Evolutionary conservation across 345 rosid genomes (phyloP).

Genomic region (Passiflora organensis): DNA sequence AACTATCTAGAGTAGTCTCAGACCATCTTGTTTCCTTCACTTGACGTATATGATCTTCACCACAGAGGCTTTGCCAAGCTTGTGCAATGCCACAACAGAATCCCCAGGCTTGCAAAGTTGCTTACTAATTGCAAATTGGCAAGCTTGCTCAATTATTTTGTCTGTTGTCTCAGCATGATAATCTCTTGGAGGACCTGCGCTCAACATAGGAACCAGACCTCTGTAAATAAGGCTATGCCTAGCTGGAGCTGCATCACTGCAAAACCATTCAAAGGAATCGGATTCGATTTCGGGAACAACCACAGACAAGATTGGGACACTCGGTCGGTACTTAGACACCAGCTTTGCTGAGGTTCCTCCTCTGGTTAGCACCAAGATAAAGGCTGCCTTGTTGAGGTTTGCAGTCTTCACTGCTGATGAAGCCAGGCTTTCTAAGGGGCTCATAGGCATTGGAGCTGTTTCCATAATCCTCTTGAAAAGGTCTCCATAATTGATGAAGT

Average conservation of each 20-base stretch:
- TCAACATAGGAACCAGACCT: slow-evolving; percentile 27
- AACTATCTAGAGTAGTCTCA: slow-evolving; percentile 1
- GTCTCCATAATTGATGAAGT: slow-evolving; percentile 22
- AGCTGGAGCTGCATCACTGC: slow-evolving; percentile 33
- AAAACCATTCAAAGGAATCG: slow-evolving; percentile 26
- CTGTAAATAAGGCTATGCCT: slow-evolving; percentile 33
- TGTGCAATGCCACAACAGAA: slow-evolving; percentile 24
- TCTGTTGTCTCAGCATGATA: slow-evolving; percentile 24
- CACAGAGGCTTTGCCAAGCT: background rate
- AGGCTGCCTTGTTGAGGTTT: slow-evolving; percentile 18
- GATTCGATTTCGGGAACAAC: slow-evolving; percentile 26
- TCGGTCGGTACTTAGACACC: slow-evolving; percentile 33
- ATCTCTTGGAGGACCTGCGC: slow-evolving; percentile 12
- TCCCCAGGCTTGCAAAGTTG: slow-evolving; percentile 31
- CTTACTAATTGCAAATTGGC: slow-evolving; percentile 19
- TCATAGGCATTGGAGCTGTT: slow-evolving; percentile 33
- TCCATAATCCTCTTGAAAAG: slow-evolving; percentile 27
- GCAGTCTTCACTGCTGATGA: slow-evolving; percentile 39
- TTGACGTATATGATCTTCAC: background rate
- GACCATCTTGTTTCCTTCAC: background rate
- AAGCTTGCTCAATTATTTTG: slow-evolving; percentile 16
- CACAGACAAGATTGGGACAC: slow-evolving; percentile 28
- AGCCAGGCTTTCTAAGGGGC: slow-evolving; percentile 35
- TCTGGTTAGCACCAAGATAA: slow-evolving; percentile 31
- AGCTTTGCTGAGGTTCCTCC: slow-evolving; percentile 36